Evolutionary conservation across 2,329 filamentous ascomycete species (phyloP).

Genomic region (Colletotrichum horii): DNA sequence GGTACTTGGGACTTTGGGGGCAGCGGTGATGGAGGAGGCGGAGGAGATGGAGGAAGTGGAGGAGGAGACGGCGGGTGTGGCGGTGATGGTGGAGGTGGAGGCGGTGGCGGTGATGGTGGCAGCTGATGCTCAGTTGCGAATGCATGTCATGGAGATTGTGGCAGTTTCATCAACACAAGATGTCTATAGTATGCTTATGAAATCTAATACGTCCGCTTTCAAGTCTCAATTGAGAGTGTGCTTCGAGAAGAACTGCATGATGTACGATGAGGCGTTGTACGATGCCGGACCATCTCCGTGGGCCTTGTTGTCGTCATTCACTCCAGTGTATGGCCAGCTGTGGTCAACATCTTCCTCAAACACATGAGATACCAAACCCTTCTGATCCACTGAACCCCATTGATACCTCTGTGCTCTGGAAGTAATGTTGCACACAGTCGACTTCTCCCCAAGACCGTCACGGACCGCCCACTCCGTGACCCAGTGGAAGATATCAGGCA

Average conservation of each 20-base stretch:
- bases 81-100: background rate
- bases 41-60: background rate
- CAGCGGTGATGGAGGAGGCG: slow-evolving; percentile 9
- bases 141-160: background rate
- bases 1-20: background rate
- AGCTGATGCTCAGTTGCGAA: background rate
- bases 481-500: slow-evolving; percentile 49
- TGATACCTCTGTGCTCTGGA: background rate
- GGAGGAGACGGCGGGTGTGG: background rate
- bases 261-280: slow-evolving; percentile 23
- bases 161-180: background rate
- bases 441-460: slow-evolving; percentile 26
- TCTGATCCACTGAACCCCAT: background rate
- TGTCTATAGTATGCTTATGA: background rate
- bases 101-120: background rate
- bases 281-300: slow-evolving; percentile 20
- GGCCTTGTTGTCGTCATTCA: slow-evolving; percentile 21
- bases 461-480: slow-evolving; percentile 41
- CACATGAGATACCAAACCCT: background rate
- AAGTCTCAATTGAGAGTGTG: background rate
- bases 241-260: slow-evolving; percentile 20
- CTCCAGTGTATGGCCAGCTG: slow-evolving; percentile 21
- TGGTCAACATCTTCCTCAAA: slow-evolving; percentile 19
- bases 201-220: background rate
- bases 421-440: background rate